phyloP scores from a whole-genome alignment of 805 yeast genomes.

The Cyberlindnera misumaiensis region DNA sequence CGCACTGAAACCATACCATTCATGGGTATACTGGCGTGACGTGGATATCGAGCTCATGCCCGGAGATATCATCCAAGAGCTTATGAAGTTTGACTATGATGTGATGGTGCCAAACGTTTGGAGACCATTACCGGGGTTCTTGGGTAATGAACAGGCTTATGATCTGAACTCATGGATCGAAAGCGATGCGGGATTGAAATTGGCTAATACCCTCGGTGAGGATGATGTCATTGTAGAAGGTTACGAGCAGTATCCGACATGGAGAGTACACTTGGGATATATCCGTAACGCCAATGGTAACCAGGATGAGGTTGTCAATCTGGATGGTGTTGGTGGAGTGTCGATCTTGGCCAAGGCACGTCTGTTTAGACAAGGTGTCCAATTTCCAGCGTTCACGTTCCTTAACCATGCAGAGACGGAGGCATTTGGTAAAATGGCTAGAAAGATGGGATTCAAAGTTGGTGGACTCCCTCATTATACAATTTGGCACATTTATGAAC shows the following conservation, averaged over 20 bases:
- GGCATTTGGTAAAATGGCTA: slow-evolving; percentile 80
- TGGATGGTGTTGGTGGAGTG: slow-evolving; percentile 88
- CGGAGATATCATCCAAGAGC: slow-evolving; percentile 63
- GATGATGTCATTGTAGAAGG: slow-evolving; percentile 89
- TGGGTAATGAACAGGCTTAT: slow-evolving; percentile 89
- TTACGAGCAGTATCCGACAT: slow-evolving; percentile 79
- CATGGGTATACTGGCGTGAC: slow-evolving; percentile 91
- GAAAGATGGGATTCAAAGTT: slow-evolving; percentile 69
- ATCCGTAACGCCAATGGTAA: slow-evolving; percentile 56
- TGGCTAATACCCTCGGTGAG: slow-evolving; percentile 60
- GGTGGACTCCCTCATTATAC: slow-evolving; percentile 90
- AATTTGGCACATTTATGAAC: slow-evolving; percentile 86
- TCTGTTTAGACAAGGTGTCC: slow-evolving; percentile 71
- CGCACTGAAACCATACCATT: slow-evolving; percentile 75
- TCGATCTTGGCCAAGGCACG: slow-evolving; percentile 70
- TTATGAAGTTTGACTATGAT: slow-evolving; percentile 66
- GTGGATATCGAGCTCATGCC: slow-evolving; percentile 82
- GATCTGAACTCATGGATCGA: slow-evolving; percentile 97
- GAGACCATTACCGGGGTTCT: slow-evolving; percentile 92
- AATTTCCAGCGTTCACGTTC: slow-evolving; percentile 80
- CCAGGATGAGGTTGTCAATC: slow-evolving; percentile 54
- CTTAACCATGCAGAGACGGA: slow-evolving; percentile 85
- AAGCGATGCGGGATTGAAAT: slow-evolving; percentile 63
- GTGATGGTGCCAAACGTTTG: slow-evolving; percentile 85
- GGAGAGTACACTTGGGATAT: slow-evolving; percentile 78